These are phyloP conservation scores for Xylariales sp. DNA, from an alignment of 2,329 filamentous ascomycete genomes.

Conservation along the genomic window DNA sequence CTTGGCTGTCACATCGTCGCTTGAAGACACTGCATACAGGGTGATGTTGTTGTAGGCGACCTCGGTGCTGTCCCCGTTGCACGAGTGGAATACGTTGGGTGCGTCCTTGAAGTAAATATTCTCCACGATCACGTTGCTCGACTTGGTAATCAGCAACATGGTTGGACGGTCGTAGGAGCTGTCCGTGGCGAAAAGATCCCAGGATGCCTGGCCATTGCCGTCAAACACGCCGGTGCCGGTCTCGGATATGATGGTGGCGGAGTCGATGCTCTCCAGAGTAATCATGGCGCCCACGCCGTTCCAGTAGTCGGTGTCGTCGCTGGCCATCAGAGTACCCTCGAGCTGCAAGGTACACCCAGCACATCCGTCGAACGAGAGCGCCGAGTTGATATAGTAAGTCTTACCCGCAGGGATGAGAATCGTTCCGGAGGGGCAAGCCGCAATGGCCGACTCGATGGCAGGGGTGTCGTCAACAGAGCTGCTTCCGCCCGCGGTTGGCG, in stretches of 20 bases:
- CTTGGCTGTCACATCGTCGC: conserved; percentile 31
- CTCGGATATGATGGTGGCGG: conserved; percentile 32
- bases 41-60: background rate
- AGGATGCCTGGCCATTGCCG: conserved; percentile 39
- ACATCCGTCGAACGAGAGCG: conserved; percentile 36
- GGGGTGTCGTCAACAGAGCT: conserved; percentile 34
- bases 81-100: conserved; percentile 23
- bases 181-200: conserved; percentile 33
- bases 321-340: conserved; percentile 36
- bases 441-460: conserved; percentile 35
- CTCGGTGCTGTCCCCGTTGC: background rate
- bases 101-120: conserved; percentile 35
- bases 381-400: conserved; percentile 38
- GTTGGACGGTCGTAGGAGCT: conserved; percentile 34
- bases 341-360: conserved; percentile 39
- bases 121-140: conserved; percentile 29
- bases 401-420: conserved; percentile 35
- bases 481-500: background rate
- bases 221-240: conserved; percentile 38
- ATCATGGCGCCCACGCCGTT: conserved; percentile 34
- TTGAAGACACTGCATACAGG: conserved; percentile 32
- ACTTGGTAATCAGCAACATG: conserved; percentile 33
- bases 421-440: conserved; percentile 31
- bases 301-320: conserved; percentile 35
- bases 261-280: conserved; percentile 28